Base-by-base conservation (phyloP, 331 rosid genomes). In the Erythrophleum ivorense region DNA sequence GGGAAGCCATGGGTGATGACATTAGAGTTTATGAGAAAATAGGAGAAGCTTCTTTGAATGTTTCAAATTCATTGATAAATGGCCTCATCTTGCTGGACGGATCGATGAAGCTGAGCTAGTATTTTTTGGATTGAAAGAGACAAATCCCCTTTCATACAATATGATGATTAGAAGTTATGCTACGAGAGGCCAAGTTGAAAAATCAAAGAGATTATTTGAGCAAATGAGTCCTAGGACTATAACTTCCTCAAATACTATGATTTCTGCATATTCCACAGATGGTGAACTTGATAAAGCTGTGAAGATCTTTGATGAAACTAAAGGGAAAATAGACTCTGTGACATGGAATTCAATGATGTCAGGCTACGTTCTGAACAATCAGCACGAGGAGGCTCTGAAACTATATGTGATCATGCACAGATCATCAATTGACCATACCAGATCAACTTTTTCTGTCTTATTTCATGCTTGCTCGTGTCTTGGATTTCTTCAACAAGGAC, bases 291-390 rank as follows among this genome's bases (percentile, higher is more conserved):
- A 80, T 49, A 85, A 84, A 86, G 98, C 97, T 46, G 68, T 88
- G 64, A 81, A 83, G 82, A 85, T 94, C 60, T 94, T 94, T 75
- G 89, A 91, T 76, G 83, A 83, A 85, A 79, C 83, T 8, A 89
- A 87, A 83, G 88, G 84, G 54, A 88, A 92, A 78, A 73, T 91
- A 82, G 85, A 90, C 77, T 70, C 86, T 15, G 94, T 92, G 70
- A 90, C 98, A 15, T 91, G 97, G 97, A 94, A 89, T 71, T 88
- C 97, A 48, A 92, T 92, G 95, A 94, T 94, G 82, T 90, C 97
- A 0, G 94, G 97, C 62, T 91, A 82, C 81, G 84, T 90, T 85
- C 88, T 82, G 65, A 91, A 88, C 54, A 84, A 88, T 71, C 91
- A 83, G 65, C 89, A 89, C 75, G 85, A 79, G 57, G 89, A 91